Evolutionary conservation across 23 red algal species (phyloP).

Genomic region (Agarophyton chilense): DNA sequence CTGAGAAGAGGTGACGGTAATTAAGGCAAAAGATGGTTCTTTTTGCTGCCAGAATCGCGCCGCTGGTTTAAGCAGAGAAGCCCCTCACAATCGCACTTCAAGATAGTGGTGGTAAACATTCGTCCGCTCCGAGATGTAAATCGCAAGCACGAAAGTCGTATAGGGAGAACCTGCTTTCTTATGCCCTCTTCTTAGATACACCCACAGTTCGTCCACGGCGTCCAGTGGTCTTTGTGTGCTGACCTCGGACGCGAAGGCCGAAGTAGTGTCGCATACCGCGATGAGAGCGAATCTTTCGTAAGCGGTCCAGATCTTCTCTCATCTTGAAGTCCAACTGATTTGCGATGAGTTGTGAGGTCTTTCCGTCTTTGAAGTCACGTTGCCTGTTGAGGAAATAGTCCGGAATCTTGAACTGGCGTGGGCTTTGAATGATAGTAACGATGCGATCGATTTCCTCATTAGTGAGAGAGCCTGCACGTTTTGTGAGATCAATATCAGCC

Average conservation of each 20-base stretch:
- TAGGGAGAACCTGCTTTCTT: not conserved
- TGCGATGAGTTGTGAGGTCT: constrained; percentile 94
- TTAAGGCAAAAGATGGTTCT: not conserved
- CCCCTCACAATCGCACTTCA: not conserved
- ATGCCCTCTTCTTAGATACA: constrained; percentile 93
- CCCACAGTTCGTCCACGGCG: constrained; percentile 96
- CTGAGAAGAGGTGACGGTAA: not conserved
- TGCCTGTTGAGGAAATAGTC: constrained; percentile 99
- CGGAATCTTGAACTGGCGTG: constrained; percentile 98
- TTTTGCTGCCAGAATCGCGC: not conserved
- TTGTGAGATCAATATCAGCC: constrained; percentile 96
- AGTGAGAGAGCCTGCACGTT: constrained; percentile 92
- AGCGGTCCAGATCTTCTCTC: constrained; percentile 96
- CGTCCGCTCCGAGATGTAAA: not conserved
- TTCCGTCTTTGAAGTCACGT: constrained; percentile 97
- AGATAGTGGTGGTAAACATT: not conserved
- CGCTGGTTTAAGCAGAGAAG: not conserved
- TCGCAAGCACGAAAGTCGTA: not conserved
- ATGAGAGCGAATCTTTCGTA: constrained; percentile 96
- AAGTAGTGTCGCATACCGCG: constrained; percentile 97
- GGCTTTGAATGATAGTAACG: constrained; percentile 98
- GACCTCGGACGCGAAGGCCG: constrained; percentile 95
- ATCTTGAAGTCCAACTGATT: constrained; percentile 99
- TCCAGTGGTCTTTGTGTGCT: constrained; percentile 99
- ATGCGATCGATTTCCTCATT: constrained; percentile 99